Evolutionary conservation across 352 stramenopile species (phyloP), one percentile per base, ranked within the genome.

Genomic region (Pythium periplocum): DNA sequence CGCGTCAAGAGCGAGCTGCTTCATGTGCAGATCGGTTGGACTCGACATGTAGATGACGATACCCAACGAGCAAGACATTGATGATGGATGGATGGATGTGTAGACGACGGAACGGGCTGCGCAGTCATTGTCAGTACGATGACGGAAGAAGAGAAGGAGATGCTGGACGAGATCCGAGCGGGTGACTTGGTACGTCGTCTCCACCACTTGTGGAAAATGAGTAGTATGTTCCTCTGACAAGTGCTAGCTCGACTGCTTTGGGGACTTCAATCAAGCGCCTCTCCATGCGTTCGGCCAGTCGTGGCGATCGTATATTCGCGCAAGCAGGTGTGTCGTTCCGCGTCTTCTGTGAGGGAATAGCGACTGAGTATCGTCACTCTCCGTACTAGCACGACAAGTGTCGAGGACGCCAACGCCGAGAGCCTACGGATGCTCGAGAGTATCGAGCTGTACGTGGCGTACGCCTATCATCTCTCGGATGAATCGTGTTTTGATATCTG

Each of bases 351-450:
- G 17, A 26, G 17, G 17, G 17, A 26, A 26, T 26, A 26, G 17
- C 17, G 43, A 30, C 43, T 48, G 43, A 48, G 17, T 48, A 48
- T 31, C 43, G 17, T 48, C 43, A 30, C 43, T 31, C 43, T 48
- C 17, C 43, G 17, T 31, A 48, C 43, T 48, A 48, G 17, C 43
- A 30, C 43, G 43, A 48, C 43, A 30, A 48, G 17, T 30, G 43
- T 48, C 17, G 62, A 73, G 3, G 74, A 89, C 55, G 66, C 51
- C 47, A 89, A 89, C 42, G 57, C 68, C 9, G 78, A 89, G 65
- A 80, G 64, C 11, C 64, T 89, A 30, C 69, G 68, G 11, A 73
- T 86, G 61, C 70, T 89, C 37, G 71, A 89, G 45, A 71, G 72
- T 40, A 57, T 89, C 37, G 59, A 76, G 11, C 41, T 86, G 78